Base-by-base conservation (phyloP, 345 rosid genomes). In the Moricandia moricandioides region DNA sequence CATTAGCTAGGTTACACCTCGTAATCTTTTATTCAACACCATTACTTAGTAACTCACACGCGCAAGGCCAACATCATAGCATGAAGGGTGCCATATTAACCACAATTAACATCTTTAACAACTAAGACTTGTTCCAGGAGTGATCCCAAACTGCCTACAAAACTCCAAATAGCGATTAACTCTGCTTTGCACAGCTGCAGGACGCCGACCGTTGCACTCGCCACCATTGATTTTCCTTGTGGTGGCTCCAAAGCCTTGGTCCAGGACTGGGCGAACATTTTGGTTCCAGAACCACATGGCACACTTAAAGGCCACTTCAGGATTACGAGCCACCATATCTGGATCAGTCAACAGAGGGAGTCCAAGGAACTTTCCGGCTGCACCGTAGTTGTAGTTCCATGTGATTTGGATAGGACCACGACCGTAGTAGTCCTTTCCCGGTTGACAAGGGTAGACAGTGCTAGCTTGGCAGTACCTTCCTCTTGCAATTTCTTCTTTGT, bases 321-420 rank as follows among this genome's bases (percentile, higher is more conserved):
- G 78, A 62, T 78, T 80, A 16, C 61, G 81, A 31, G 84, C 86
- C 27, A 86, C 90, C 8, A 66, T 76, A 43, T 82, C 90, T 2
- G 92, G 92, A 45, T 86, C 51, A 47, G 56, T 37, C 43, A 88
- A 74, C 3, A 82, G 81, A 26, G 86, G 83, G 3, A 88, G 79
- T 26, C 61, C 70, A 4, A 88, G 67, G 69, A 63, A 73, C 0
- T 39, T 43, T 26, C 88, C 89, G 4, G 86, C 88, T 6, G 83
- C 72, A 13, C 91, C 88, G 31, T 88, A 88, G 71, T 88, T 88
- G 65, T 82, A 81, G 74, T 88, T 88, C 84, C 89, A 83, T n/a
- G 91, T 69, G 55, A 88, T 69, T 66, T 88, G 89, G 35, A 88
- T 51, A 4, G 89, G 88, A 62, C 92, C 89, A 1, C 89, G 89